Evolutionary conservation across 2,329 filamentous ascomycete species (phyloP).

Genomic region (Beauveria australis): DNA sequence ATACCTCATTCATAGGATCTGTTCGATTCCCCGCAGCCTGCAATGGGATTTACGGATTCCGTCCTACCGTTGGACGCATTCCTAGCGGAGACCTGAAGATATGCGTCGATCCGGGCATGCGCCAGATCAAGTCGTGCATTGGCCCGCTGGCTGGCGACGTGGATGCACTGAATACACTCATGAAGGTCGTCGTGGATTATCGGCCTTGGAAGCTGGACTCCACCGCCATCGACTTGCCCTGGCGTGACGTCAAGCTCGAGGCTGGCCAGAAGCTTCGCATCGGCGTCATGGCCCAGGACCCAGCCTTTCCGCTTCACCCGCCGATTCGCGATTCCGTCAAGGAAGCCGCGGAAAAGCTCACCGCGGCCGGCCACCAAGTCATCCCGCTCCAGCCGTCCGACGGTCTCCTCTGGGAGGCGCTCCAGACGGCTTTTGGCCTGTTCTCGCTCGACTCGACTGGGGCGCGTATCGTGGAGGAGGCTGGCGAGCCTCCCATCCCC

Average conservation of each 20-base stretch:
- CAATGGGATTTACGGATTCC: conserved; percentile 47
- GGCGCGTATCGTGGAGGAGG: not conserved
- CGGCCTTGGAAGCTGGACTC: conserved; percentile 38
- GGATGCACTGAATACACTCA: conserved; percentile 30
- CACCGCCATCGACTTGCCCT: conserved; percentile 33
- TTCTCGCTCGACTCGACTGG: not conserved
- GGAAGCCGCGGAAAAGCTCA: conserved; percentile 29
- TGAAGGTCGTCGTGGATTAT: conserved; percentile 30
- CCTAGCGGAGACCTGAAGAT: conserved; percentile 25
- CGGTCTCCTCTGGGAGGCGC: conserved; percentile 13
- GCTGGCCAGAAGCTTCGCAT: conserved; percentile 29
- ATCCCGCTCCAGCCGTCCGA: conserved; percentile 24
- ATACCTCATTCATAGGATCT: conserved; percentile 30
- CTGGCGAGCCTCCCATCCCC: conserved; percentile 12
- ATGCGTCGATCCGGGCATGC: conserved; percentile 4
- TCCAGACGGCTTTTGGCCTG: not conserved
- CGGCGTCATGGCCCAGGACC: conserved; percentile 40
- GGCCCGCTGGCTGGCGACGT: conserved; percentile 35
- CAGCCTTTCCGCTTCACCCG: conserved; percentile 40
- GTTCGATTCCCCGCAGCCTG: conserved; percentile 44
- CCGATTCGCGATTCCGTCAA: conserved; percentile 38
- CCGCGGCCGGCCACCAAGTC: conserved; percentile 36
- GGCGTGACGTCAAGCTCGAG: conserved; percentile 27
- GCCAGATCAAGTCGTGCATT: conserved; percentile 27
- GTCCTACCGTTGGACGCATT: conserved; percentile 49